A percentile compares a stretch with the other conserved stretches of the same genome.
These are phyloP conservation scores for Aspergillus sojae DNA, from an alignment of 2,329 filamentous ascomycete genomes.

Conservation along the genomic window DNA sequence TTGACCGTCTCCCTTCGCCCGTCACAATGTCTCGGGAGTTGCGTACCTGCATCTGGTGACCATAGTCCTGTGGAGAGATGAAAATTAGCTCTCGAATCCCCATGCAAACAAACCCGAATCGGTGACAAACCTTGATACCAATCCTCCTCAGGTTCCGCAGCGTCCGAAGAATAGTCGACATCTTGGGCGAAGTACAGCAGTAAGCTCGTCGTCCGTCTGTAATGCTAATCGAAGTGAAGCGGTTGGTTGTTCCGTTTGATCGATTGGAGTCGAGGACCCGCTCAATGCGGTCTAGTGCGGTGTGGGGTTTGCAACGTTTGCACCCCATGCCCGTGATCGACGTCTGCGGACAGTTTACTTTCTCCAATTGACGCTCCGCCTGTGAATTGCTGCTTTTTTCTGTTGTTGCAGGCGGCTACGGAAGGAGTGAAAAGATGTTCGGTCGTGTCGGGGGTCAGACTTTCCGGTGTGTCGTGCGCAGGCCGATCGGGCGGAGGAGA, in stretches of 20 bases:
- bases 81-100: conserved; percentile 39
- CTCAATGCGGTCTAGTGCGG: conserved; percentile 29
- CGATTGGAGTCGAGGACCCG: conserved; percentile 22
- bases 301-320: conserved; percentile 41
- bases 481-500: conserved; percentile 33
- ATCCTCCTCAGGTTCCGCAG: conserved; percentile 83
- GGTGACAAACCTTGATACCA: conserved; percentile 72
- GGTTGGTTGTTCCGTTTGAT: conserved; percentile 20
- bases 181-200: conserved; percentile 51
- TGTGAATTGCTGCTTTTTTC: too few species aligned
- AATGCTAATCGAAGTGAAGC: conserved; percentile 17
- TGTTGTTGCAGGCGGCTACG: not conserved
- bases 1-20: too few species aligned
- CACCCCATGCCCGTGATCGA: conserved; percentile 12
- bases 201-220: conserved; percentile 13
- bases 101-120: conserved; percentile 15
- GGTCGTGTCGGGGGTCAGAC: conserved; percentile 42
- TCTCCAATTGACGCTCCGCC: not conserved
- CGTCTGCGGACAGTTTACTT: not conserved
- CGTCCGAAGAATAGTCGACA: conserved; percentile 91
- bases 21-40: conserved; percentile 14
- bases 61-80: conserved; percentile 69
- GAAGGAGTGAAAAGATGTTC: conserved; percentile 34
- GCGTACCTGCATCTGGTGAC: conserved; percentile 84
- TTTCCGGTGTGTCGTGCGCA: conserved; percentile 37